Base-by-base conservation (phyloP, 495 filamentous ascomycete species). In the Cercophora sp. region DNA sequence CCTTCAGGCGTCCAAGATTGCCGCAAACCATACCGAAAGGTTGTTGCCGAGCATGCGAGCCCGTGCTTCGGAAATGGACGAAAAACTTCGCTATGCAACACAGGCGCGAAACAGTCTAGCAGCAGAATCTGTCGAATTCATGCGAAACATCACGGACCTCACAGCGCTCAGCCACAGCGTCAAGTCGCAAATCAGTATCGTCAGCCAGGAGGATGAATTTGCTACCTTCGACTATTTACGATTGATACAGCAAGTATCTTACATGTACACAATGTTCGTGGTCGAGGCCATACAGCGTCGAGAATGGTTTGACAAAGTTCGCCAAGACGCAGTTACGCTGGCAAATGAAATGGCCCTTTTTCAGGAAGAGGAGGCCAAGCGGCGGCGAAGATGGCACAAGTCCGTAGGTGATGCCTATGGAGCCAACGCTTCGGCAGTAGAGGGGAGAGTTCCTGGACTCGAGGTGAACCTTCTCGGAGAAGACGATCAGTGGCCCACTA, bases 221-320 rank as follows among this genome's bases (percentile, higher is more conserved):
- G 78, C 87, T 18, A 81, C 84, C 0, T 92, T 96, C 65, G 84
- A 94, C 36, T 73, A 87, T 23, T 72, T 97, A 8, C 79, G 82
- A 24, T 70, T 85, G 19, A 83, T 96, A 9, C 85, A 87, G 25
- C 81, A 88, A 43, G 78, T 97, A 50, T 94, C 93, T 8, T 81
- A 85, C 50, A 78, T 90, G 22, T 99, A 99, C 65, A 92, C 93
- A 1, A 89, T 88, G 0, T 84, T 95, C 22, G 70, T 95, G 11
- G 78, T 91, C 13, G 93, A 99, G 63, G 85, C 89, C 20, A 79
- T 96, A 39, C 81, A 86, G 48, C 85, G 93, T 9, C 85, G 81
- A 31, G 91, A 96, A 71, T 99, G 93, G 89, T 81, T 79, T 8
- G 86, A 91, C 19, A 96, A 95, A 67, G 84, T 96, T 63, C 86